Evolutionary conservation across 2,329 filamentous ascomycete genomes (phyloP), one percentile per base, ranked within the genome.

Genomic region (Pseudovirgaria hyperparasitica): DNA sequence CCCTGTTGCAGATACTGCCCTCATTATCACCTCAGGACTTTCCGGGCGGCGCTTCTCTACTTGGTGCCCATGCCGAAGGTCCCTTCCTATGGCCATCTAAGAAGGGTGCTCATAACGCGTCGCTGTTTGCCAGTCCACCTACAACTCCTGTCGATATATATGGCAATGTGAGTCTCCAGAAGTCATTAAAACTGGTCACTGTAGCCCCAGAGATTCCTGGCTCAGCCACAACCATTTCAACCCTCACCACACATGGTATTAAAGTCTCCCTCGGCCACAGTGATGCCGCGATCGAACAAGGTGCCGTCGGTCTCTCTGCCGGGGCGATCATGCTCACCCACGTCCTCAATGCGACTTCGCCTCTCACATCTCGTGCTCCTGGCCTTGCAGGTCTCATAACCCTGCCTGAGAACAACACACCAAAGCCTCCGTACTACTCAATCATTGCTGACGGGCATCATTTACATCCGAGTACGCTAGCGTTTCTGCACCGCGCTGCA

Each of bases 31-130:
- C 65, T 9, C 50, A 55, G 13, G 39, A 52, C 8, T 56, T 62
- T 26, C 32, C 50, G 7, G 36, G 43, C 9, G 55, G 56, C 4
- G 65, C 67, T n/a, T 55, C 59, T 11, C 51, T 70, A 5, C 56
- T 70, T 2, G 67, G 67, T 16, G 65, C 65, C n/a, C 67, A 71
- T 38, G 55, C 57, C 11, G 67, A 71, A 55, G 67, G 67, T 2
- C 67, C 67, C 6, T 70, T 66, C 38, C 57, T 72, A 5, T 55
- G 62, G 32, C 57, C 62, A 2, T 45, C 48, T 4, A 70, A 70
- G 40, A 65, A 63, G 41, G 67, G 67, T 20, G 66, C 66, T 5
- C 65, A 70, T 41, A 58, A 62, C 33, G 43, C 50, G 15, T 48
- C 52, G 13, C 55, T 63, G 23, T 63, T 65, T 41, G 49, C 55